Conservation (phyloP, 495 filamentous ascomycete genomes). For the Antarctomyces pellizariae region DNA sequence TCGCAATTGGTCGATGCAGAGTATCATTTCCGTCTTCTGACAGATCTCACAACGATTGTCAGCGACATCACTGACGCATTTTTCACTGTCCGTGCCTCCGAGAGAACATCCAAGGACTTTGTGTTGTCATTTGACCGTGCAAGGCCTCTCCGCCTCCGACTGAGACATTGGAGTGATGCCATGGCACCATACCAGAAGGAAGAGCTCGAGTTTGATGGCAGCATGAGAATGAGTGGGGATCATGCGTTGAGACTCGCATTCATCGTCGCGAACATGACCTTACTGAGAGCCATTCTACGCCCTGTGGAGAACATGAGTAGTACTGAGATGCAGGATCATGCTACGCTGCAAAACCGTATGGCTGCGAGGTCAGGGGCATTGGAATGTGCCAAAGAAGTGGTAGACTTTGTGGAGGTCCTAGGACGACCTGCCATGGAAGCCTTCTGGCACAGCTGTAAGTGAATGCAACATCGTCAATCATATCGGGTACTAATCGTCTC, state of each 20-base stretch:
- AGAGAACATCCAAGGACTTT: slow-evolving; percentile 10
- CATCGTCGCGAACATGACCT: slow-evolving; percentile 11
- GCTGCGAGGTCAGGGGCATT: slow-evolving; percentile 7
- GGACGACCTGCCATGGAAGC: slow-evolving; percentile 9
- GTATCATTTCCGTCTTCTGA: slow-evolving; percentile 9
- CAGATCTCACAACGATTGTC: slow-evolving; percentile 11
- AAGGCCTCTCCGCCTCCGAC: slow-evolving; percentile 6
- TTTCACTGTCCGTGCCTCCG: slow-evolving; percentile 9
- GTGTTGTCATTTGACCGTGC: slow-evolving; percentile 9
- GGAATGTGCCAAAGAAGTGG: slow-evolving; percentile 12
- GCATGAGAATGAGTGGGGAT: slow-evolving; percentile 8
- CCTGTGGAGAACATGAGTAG: slow-evolving; percentile 9
- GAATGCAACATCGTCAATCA: slow-evolving; percentile 1
- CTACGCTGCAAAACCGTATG: slow-evolving; percentile 6
- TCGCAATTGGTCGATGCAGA: slow-evolving; percentile 3
- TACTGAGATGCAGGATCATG: slow-evolving; percentile 9
- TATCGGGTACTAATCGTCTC: neutral
- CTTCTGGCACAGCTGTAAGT: slow-evolving; percentile 13
- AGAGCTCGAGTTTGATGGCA: slow-evolving; percentile 6
- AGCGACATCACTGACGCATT: slow-evolving; percentile 12
- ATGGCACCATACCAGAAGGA: slow-evolving; percentile 7
- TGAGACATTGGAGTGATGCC: slow-evolving; percentile 11
- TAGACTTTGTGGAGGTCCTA: slow-evolving; percentile 11
- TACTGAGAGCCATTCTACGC: slow-evolving; percentile 10
- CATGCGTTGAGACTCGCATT: slow-evolving; percentile 9